Conservation (phyloP, 345 rosid species). For the Citropsis articulata region DNA sequence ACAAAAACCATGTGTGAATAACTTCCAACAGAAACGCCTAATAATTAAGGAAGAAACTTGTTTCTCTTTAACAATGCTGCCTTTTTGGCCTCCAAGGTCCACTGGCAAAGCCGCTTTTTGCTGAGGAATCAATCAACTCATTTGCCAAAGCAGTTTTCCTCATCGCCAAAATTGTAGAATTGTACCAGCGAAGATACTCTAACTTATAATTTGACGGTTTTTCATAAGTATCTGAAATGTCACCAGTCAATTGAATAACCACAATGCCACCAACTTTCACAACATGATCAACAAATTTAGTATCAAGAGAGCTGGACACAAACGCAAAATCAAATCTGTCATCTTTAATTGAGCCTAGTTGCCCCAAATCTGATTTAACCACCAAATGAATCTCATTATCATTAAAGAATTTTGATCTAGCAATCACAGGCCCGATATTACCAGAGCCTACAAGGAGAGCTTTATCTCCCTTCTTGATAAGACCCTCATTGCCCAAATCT, state of each 20-base stretch:
- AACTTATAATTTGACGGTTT: conserved; percentile 49
- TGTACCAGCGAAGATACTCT: conserved; percentile 42
- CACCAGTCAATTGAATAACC: conserved; percentile 31
- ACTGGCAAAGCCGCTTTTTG: conserved; percentile 16
- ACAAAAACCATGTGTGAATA: conserved; percentile 62
- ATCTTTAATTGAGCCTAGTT: conserved; percentile 18
- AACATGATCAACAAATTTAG: conserved; percentile 31
- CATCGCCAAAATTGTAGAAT: conserved; percentile 42
- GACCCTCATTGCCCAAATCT: conserved; percentile 46
- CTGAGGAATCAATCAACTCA: not conserved
- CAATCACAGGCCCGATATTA: conserved; percentile 19
- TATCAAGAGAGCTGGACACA: conserved; percentile 24
- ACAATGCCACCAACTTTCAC: conserved; percentile 60
- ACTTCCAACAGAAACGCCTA: conserved; percentile 57
- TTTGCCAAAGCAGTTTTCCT: conserved; percentile 34
- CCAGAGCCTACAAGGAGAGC: conserved; percentile 36
- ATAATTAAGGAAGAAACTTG: conserved; percentile 59
- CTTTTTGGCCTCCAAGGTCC: conserved; percentile 43
- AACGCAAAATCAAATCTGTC: conserved; percentile 41
- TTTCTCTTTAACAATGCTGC: conserved; percentile 60
- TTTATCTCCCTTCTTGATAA: conserved; percentile 43
- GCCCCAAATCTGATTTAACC: conserved; percentile 25
- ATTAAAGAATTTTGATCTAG: conserved; percentile 23
- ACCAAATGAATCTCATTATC: conserved; percentile 32
- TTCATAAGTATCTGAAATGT: conserved; percentile 15